These are phyloP conservation scores for Sphaerulina musiva DNA, from an alignment of 2,329 filamentous ascomycete species.

Conservation along the genomic window DNA sequence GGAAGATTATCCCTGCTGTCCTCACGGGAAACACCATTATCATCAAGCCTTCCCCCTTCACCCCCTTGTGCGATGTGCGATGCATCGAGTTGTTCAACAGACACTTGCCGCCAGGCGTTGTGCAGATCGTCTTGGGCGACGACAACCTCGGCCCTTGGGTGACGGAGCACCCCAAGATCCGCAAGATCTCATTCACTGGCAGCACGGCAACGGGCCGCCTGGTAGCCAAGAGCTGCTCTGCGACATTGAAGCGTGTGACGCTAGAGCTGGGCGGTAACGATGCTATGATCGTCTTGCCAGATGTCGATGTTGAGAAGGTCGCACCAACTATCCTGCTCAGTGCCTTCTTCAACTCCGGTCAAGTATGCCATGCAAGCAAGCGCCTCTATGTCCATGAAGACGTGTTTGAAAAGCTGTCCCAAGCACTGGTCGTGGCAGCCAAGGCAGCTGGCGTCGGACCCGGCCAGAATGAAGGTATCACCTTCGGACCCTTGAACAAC, in stretches of 20 bases:
- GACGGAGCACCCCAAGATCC: constrained; percentile 64
- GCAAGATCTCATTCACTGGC: constrained; percentile 82
- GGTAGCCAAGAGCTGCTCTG: constrained; percentile 71
- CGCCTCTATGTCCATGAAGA: constrained; percentile 83
- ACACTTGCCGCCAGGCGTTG: constrained; percentile 67
- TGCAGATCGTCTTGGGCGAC: constrained; percentile 86
- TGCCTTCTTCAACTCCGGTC: constrained; percentile 91
- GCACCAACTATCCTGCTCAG: constrained; percentile 89
- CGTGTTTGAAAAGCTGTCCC: constrained; percentile 73
- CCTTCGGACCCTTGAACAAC: constrained; percentile 42
- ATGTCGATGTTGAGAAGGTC: constrained; percentile 81
- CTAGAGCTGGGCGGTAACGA: constrained; percentile 91
- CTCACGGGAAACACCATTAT: constrained; percentile 84
- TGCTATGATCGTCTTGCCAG: constrained; percentile 74
- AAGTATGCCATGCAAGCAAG: constrained; percentile 89
- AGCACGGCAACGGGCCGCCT: constrained; percentile 79
- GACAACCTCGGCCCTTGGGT: constrained; percentile 45
- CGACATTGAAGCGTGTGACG: constrained; percentile 49
- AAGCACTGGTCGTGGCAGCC: constrained; percentile 71
- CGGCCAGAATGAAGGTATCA: constrained; percentile 51
- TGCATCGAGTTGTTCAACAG: constrained; percentile 74
- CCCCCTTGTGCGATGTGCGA: constrained; percentile 54
- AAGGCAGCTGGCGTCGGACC: constrained; percentile 67
- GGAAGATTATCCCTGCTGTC: constrained; percentile 71
- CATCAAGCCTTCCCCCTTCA: constrained; percentile 87